These are phyloP conservation scores for Exserohilum rostratum DNA, from an alignment of 2,329 filamentous ascomycete species.

Conservation along the genomic window DNA sequence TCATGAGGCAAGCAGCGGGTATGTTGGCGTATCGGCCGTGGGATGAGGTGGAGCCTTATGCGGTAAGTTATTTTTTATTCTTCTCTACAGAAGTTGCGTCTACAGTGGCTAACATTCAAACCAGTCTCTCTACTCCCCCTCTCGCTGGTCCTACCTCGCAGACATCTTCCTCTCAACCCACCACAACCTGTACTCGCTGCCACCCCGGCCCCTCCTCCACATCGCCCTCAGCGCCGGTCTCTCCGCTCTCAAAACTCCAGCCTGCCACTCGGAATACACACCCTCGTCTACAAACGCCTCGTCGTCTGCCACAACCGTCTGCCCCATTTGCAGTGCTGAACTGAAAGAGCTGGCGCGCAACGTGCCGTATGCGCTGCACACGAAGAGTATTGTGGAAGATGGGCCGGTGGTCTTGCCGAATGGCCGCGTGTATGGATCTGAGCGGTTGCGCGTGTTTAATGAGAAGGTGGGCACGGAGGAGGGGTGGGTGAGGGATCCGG, in stretches of 20 bases:
- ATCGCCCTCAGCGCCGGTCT: slow-evolving; percentile 89
- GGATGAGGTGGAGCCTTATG: slow-evolving; percentile 65
- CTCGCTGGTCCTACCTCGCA: slow-evolving; percentile 78
- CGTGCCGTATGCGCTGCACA: slow-evolving; percentile 94
- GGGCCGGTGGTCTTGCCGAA: slow-evolving; percentile 89
- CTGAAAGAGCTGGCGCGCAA: slow-evolving; percentile 87
- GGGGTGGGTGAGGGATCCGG: slow-evolving; percentile 76
- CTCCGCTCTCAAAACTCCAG: slow-evolving; percentile 92
- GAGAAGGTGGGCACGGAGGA: slow-evolving; percentile 74
- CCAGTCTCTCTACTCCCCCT: slow-evolving; percentile 72
- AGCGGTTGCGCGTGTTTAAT: slow-evolving; percentile 75
- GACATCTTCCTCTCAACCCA: slow-evolving; percentile 84
- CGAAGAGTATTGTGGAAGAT: slow-evolving; percentile 87
- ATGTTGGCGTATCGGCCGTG: slow-evolving; percentile 76
- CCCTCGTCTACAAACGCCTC: slow-evolving; percentile 60
- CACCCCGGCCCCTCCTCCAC: slow-evolving; percentile 82
- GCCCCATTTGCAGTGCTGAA: slow-evolving; percentile 94
- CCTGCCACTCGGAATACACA: slow-evolving; percentile 76
- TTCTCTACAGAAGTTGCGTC: too few species aligned
- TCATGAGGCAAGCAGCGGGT: slow-evolving; percentile 74
- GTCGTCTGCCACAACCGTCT: slow-evolving; percentile 73
- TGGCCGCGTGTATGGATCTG: slow-evolving; percentile 79
- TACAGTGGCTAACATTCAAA: slow-evolving; percentile 18
- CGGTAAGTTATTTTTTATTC: slow-evolving; percentile 49
- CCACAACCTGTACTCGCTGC: slow-evolving; percentile 82